phyloP scores from a whole-genome alignment of 345 rosid species.

The Murraya koenigii region DNA sequence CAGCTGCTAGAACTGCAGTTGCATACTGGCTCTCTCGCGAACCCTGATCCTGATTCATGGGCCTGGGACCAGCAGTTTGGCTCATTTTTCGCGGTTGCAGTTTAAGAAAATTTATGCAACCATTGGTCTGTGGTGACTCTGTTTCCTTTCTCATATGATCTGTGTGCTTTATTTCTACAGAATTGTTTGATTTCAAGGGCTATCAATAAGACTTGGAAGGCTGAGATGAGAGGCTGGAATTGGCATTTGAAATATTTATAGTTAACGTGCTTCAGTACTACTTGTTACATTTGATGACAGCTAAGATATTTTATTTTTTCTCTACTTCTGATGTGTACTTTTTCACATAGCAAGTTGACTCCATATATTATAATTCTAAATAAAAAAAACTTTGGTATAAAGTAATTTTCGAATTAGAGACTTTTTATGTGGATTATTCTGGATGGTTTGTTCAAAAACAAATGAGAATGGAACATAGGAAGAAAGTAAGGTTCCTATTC shows the following conservation, averaged over 20 bases:
- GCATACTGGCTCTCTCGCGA: slow-evolving; percentile 13
- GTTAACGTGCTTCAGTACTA: background rate
- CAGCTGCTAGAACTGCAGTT: slow-evolving; percentile 37
- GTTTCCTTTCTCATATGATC: background rate
- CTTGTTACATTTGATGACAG: background rate
- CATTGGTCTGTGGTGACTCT: slow-evolving; percentile 5
- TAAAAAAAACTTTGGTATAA: background rate
- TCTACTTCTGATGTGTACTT: background rate
- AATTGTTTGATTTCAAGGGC: background rate
- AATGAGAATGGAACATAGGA: background rate
- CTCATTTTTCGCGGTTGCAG: slow-evolving; percentile 15
- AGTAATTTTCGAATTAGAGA: background rate
- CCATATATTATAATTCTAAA: background rate
- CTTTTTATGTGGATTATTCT: background rate
- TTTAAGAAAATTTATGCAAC: background rate
- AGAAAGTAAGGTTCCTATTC: background rate
- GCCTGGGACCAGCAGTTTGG: background rate
- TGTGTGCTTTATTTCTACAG: background rate
- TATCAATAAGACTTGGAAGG: background rate
- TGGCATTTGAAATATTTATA: background rate
- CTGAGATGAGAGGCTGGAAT: too few relatives aligned
- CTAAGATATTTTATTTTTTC: background rate
- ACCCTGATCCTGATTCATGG: slow-evolving; percentile 12
- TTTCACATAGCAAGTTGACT: background rate
- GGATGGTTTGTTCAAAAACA: background rate